Evolutionary conservation across 2,329 filamentous ascomycete species (phyloP), one percentile per base, ranked within the genome.

Genomic region (Penicillium sp.): DNA sequence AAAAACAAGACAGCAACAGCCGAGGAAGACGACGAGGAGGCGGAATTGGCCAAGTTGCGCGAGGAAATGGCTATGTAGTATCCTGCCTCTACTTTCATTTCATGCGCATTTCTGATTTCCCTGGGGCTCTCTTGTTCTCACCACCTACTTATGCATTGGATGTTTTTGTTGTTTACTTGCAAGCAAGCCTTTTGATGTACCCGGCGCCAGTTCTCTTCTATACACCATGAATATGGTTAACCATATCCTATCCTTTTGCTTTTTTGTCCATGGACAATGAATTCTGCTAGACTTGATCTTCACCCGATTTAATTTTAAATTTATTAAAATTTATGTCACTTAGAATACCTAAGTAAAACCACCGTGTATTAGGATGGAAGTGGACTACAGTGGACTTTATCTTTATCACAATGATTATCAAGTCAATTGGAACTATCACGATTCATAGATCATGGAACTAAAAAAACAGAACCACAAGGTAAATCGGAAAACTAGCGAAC

Each of bases 21-120:
- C 73, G 86, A 89, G 71, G 91, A 96, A 74, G 92, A 97, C 74
- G 93, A 97, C 82, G 94, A 97, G 72, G 93, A 97, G 75, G 93
- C 88, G 68, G 93, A 97, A 79, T 81, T 97, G 70, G 85, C 89
- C 75, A 97, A 94, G 78, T 77, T 99, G 65, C 92, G 96, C 73
- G 92, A 91, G 33, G 93, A 97, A 77, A 97, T 97, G 93, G 92
- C 92, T 62, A 96, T 97, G 88, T 96, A 75, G 76, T 69, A 45
- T 43, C 37, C 41, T 15, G 11, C 20, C n/a, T 27, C 41, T 31
- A 9, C 45, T 40, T 20, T 37, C 23, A 40, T 49, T 29, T 49
- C 44, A 31, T 23, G 3, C 22, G 43, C 25, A 33, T 54, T 33
- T 44, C 20, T 49, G 46, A 47, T 33, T 42, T 53, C 35, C 35